phyloP scores from a whole-genome alignment of 2,329 filamentous ascomycete genomes.

The Myotisia sp. region DNA sequence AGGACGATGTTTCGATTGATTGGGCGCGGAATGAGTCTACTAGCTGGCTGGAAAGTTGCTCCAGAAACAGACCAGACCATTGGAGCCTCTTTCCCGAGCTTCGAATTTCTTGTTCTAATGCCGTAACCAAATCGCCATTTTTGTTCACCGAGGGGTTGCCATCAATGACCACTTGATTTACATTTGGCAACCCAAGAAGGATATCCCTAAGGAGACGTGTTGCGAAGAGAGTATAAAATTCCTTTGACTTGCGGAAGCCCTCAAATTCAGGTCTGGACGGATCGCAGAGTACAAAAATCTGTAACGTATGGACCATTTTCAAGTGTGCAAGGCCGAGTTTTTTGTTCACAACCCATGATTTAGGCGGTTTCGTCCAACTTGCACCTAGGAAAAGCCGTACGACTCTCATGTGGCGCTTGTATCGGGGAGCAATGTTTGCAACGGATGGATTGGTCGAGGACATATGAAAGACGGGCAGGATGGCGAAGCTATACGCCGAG shows the following conservation, averaged over 20 bases:
- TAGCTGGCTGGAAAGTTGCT: too few relatives aligned
- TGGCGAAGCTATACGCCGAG: constrained; percentile 1
- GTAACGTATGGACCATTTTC: constrained; percentile 3
- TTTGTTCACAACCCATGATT: constrained; percentile 4
- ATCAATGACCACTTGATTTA: constrained; percentile 1
- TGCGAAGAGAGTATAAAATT: constrained; percentile 3
- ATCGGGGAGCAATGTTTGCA: constrained; percentile 1
- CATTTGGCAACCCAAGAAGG: not conserved
- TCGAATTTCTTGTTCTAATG: constrained; percentile 2
- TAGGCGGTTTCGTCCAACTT: constrained; percentile 2
- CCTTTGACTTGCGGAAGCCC: constrained; percentile 1
- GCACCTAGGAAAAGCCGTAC: constrained; percentile 3
- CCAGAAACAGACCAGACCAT: constrained; percentile 4
- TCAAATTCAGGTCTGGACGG: constrained; percentile 3
- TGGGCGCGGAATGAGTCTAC: too few relatives aligned
- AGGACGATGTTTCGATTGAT: too few relatives aligned
- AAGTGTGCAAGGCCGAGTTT: constrained; percentile 1
- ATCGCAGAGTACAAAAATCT: constrained; percentile 3
- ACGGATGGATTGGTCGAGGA: constrained; percentile 1
- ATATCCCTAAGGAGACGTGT: not conserved
- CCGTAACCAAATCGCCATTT: constrained; percentile 2
- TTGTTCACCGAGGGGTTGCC: constrained; percentile 2
- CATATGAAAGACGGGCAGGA: constrained; percentile 1
- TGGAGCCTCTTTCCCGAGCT: constrained; percentile 1
- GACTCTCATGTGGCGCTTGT: constrained; percentile 1